These are phyloP conservation scores for Saccharomyces hybrid DNA, from an alignment of 1,139 yeast species.

Conservation along the genomic window DNA sequence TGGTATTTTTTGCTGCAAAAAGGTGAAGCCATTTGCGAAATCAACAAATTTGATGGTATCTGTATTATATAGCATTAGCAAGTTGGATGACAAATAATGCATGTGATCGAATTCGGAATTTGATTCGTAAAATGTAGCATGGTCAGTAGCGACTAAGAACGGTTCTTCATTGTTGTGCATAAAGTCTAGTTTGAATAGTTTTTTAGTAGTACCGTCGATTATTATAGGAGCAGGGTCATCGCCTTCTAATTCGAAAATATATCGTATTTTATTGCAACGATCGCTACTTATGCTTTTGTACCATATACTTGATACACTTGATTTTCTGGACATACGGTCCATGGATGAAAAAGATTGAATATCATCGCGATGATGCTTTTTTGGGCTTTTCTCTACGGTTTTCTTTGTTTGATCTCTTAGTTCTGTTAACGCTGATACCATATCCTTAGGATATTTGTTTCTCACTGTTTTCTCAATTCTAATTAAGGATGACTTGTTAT, in stretches of 20 bases:
- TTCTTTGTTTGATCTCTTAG: slow-evolving; percentile 6
- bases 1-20: slow-evolving; percentile 14
- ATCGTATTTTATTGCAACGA: slow-evolving; percentile 7
- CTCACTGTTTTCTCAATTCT: slow-evolving; percentile 18
- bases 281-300: slow-evolving; percentile 3
- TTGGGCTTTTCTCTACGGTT: background rate
- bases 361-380: slow-evolving; percentile 2
- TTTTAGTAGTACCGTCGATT: slow-evolving; percentile 22
- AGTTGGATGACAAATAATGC: slow-evolving; percentile 16
- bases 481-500: slow-evolving; percentile 9
- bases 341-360: slow-evolving; percentile 7
- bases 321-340: slow-evolving; percentile 13
- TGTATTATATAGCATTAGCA: slow-evolving; percentile 16
- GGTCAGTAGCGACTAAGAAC: slow-evolving; percentile 13
- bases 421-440: slow-evolving; percentile 15
- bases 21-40: slow-evolving; percentile 23
- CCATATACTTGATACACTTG: slow-evolving; percentile 17
- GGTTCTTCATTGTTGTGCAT: slow-evolving; percentile 6
- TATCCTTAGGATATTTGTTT: slow-evolving; percentile 18
- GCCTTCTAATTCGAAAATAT: slow-evolving; percentile 12
- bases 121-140: slow-evolving; percentile 17
- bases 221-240: slow-evolving; percentile 7
- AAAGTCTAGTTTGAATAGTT: slow-evolving; percentile 11
- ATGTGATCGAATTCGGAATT: slow-evolving; percentile 15
- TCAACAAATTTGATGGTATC: slow-evolving; percentile 20